phyloP scores from a whole-genome alignment of 2,329 filamentous ascomycete genomes.

The Hymenotorrendiella dingleyae region DNA sequence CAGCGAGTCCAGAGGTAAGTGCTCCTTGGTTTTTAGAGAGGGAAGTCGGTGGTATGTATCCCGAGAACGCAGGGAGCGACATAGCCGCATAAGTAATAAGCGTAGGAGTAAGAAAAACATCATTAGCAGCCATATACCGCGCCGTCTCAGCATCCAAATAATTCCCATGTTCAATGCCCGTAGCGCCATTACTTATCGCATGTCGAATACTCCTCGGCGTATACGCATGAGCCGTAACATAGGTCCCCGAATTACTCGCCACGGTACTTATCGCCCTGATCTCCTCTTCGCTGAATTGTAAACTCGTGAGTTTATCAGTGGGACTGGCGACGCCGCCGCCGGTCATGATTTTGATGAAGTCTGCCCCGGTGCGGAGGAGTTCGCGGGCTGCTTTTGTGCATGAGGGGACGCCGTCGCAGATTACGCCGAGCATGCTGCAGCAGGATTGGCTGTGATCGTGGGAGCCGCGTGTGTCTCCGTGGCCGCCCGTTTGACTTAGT shows the following conservation, averaged over 20 bases:
- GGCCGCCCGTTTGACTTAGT: slow-evolving; percentile 52
- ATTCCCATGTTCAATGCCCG: slow-evolving; percentile 55
- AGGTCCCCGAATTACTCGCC: slow-evolving; percentile 43
- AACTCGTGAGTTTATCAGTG: slow-evolving; percentile 46
- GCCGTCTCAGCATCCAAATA: slow-evolving; percentile 54
- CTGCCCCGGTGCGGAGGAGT: slow-evolving; percentile 48
- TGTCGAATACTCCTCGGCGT: slow-evolving; percentile 48
- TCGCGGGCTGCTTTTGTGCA: slow-evolving; percentile 48
- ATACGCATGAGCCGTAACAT: slow-evolving; percentile 54
- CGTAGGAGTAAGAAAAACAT: slow-evolving; percentile 47
- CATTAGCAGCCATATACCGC: slow-evolving; percentile 42
- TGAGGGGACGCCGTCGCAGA: slow-evolving; percentile 31
- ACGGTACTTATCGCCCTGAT: slow-evolving; percentile 47
- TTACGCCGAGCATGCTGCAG: too few species aligned
- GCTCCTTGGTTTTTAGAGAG: slow-evolving; percentile 45
- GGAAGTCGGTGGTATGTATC: slow-evolving; percentile 39
- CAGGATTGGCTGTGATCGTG: too few species aligned
- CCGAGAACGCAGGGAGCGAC: slow-evolving; percentile 37
- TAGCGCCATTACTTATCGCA: slow-evolving; percentile 47
- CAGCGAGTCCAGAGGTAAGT: slow-evolving; percentile 41
- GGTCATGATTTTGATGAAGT: slow-evolving; percentile 59
- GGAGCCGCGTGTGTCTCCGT: slow-evolving; percentile 42
- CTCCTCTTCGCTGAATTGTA: slow-evolving; percentile 53
- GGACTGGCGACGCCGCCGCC: slow-evolving; percentile 51
- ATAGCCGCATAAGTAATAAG: slow-evolving; percentile 46